phyloP scores from a whole-genome alignment of 257 asterid species.

The Knoxia roxburghii region DNA sequence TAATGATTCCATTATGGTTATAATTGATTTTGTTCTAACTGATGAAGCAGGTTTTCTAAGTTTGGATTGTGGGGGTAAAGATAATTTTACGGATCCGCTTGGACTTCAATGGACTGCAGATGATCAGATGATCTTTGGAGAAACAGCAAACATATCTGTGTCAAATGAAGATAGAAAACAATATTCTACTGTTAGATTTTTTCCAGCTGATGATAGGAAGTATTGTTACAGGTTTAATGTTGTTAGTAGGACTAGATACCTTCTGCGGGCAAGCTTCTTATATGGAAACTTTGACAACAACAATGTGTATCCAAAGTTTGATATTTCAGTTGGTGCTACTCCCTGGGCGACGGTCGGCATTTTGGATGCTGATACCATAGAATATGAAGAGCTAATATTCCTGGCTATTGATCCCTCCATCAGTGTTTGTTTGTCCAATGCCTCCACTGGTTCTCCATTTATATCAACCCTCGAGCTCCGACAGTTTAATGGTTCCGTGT shows the following conservation, averaged over 20 bases:
- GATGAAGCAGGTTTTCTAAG: slow-evolving; percentile 76
- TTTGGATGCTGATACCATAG: slow-evolving; percentile 71
- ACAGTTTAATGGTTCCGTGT: slow-evolving; percentile 83
- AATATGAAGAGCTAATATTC: slow-evolving; percentile 78
- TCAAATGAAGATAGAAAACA: slow-evolving; percentile 65
- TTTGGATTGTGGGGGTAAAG: slow-evolving; percentile 82
- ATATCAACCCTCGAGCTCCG: slow-evolving; percentile 98
- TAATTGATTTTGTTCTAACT: too few species aligned
- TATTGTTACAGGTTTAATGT: slow-evolving; percentile 83
- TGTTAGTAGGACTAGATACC: slow-evolving; percentile 72
- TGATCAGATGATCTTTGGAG: slow-evolving; percentile 47
- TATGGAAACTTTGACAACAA: slow-evolving; percentile 76
- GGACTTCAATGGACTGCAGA: slow-evolving; percentile 82
- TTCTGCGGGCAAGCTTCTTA: slow-evolving; percentile 81
- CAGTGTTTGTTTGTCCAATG: slow-evolving; percentile 90
- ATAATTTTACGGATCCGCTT: slow-evolving; percentile 59
- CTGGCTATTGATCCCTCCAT: slow-evolving; percentile 72
- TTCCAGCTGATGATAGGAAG: slow-evolving; percentile 79
- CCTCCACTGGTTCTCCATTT: slow-evolving; percentile 93
- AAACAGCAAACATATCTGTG: slow-evolving; percentile 47
- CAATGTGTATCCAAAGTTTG: slow-evolving; percentile 87
- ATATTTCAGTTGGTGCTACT: slow-evolving; percentile 83
- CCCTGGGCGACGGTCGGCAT: slow-evolving; percentile 87
- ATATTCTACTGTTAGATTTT: slow-evolving; percentile 61
- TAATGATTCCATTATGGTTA: too few species aligned